Evolutionary conservation across 2,329 filamentous ascomycete species (phyloP).

Genomic region (Trichoderma sp.): DNA sequence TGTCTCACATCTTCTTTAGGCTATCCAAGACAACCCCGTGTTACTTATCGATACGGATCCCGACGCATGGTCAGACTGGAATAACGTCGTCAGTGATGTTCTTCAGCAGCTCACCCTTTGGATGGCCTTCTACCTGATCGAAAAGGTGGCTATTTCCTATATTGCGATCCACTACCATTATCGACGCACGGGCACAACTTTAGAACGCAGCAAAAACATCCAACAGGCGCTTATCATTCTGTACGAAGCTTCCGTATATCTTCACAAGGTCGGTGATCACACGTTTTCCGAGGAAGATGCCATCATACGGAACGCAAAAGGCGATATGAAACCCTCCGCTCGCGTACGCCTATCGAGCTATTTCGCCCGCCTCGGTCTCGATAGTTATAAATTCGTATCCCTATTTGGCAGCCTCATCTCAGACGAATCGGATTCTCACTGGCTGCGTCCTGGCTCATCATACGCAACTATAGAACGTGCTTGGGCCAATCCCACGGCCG

Average conservation of each 20-base stretch:
- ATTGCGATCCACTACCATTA: slow-evolving; percentile 36
- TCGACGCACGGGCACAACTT: slow-evolving; percentile 31
- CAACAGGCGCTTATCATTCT: slow-evolving; percentile 3
- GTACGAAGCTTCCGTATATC: not conserved
- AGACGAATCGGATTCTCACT: not conserved
- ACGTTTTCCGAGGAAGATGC: not conserved
- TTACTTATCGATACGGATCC: not conserved
- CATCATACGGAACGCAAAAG: slow-evolving; percentile 12
- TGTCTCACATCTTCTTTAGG: not conserved
- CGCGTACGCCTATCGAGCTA: slow-evolving; percentile 13
- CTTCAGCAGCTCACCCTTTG: slow-evolving; percentile 29
- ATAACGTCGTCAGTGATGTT: slow-evolving; percentile 1
- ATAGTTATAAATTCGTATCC: not conserved
- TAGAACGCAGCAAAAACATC: slow-evolving; percentile 28
- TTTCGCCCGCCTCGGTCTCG: not conserved
- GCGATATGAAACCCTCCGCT: not conserved
- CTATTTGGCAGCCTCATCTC: not conserved
- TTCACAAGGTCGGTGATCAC: not conserved
- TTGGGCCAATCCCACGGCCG: slow-evolving; percentile 32
- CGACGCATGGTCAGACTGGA: not conserved
- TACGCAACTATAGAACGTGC: slow-evolving; percentile 34
- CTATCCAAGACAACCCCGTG: not conserved
- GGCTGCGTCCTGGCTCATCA: slow-evolving; percentile 28
- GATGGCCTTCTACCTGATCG: slow-evolving; percentile 34
- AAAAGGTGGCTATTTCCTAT: slow-evolving; percentile 36